These are phyloP conservation scores for Metarhizium guizhouense DNA, from an alignment of 2,329 filamentous ascomycete genomes.

Conservation along the genomic window DNA sequence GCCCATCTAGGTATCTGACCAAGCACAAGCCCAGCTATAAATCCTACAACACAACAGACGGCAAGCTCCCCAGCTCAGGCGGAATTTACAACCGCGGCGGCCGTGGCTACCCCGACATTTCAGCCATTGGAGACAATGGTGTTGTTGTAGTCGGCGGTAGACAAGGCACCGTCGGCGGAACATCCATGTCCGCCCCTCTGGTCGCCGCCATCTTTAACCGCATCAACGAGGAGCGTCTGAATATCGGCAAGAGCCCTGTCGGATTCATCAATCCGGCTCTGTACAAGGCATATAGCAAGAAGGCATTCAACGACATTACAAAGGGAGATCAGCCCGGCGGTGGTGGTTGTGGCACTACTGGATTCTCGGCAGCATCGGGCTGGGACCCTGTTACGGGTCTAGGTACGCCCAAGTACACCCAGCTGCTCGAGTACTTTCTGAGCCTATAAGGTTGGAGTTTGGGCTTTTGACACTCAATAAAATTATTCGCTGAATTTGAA, in stretches of 20 bases:
- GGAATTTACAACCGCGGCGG: slow-evolving; percentile 35
- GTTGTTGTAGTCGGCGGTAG: not conserved
- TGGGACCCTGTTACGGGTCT: not conserved
- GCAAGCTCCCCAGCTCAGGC: slow-evolving; percentile 5
- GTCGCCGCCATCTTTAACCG: not conserved
- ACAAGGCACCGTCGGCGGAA: not conserved
- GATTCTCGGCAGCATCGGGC: not conserved
- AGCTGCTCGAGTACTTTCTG: not conserved
- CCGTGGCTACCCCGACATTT: slow-evolving; percentile 40
- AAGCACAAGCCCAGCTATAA: slow-evolving; percentile 8
- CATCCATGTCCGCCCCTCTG: not conserved
- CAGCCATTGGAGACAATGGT: slow-evolving; percentile 25
- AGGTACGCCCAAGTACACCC: not conserved
- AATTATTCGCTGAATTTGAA: no score
- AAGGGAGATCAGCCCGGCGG: not conserved
- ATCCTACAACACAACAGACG: slow-evolving; percentile 10
- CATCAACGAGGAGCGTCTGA: not conserved
- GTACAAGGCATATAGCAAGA: not conserved
- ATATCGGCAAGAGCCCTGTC: not conserved
- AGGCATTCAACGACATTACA: not conserved
- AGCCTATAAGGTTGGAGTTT: not conserved
- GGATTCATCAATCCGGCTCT: not conserved
- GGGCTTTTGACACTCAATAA: no score
- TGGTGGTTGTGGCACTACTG: not conserved
- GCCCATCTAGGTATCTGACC: no score